Evolutionary conservation across 768 basidiomycete genomes (phyloP).

Genomic region (Collybia sordida): DNA sequence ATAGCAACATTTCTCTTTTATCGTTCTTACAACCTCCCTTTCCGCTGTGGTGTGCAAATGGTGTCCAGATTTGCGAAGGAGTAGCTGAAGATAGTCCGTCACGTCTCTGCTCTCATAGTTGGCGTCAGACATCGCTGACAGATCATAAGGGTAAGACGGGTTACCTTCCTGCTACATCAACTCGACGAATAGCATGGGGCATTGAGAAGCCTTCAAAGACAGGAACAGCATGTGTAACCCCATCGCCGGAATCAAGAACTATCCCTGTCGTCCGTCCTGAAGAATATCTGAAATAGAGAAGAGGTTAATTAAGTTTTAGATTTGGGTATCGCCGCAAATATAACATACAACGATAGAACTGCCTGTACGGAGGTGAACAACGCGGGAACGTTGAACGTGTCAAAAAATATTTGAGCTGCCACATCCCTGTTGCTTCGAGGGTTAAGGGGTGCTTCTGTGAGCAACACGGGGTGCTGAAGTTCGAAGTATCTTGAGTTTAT

Average conservation of each 20-base stretch:
- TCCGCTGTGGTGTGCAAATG: slow-evolving; percentile 97
- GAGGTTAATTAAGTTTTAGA: slow-evolving; percentile 8
- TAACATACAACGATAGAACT: slow-evolving; percentile 85
- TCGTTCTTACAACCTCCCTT: slow-evolving; percentile 92
- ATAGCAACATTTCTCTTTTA: slow-evolving; percentile 99
- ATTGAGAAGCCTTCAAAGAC: slow-evolving; percentile 99
- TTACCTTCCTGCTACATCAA: slow-evolving; percentile 95
- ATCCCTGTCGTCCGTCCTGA: slow-evolving; percentile 99
- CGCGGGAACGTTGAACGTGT: slow-evolving; percentile 99
- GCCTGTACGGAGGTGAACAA: slow-evolving; percentile 97
- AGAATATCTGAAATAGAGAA: slow-evolving; percentile 71
- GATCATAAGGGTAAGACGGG: not conserved
- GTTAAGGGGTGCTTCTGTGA: slow-evolving; percentile 97
- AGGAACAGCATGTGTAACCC: slow-evolving; percentile 97
- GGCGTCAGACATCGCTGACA: slow-evolving; percentile 11
- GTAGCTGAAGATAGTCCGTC: slow-evolving; percentile 92
- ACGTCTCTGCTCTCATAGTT: slow-evolving; percentile 75
- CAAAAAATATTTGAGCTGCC: slow-evolving; percentile 98
- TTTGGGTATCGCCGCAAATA: not conserved
- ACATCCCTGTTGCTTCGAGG: slow-evolving; percentile 95
- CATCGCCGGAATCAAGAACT: slow-evolving; percentile 97
- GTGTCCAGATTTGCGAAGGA: slow-evolving; percentile 92
- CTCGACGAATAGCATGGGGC: slow-evolving; percentile 95
- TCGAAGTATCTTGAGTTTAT: slow-evolving; percentile 11
- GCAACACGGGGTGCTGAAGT: slow-evolving; percentile 89